Percentiles rank a stretch among this genome's conserved stretches.
phyloP scores from a whole-genome alignment of 2,329 filamentous ascomycete genomes.

The Arachnomyces sp. region DNA sequence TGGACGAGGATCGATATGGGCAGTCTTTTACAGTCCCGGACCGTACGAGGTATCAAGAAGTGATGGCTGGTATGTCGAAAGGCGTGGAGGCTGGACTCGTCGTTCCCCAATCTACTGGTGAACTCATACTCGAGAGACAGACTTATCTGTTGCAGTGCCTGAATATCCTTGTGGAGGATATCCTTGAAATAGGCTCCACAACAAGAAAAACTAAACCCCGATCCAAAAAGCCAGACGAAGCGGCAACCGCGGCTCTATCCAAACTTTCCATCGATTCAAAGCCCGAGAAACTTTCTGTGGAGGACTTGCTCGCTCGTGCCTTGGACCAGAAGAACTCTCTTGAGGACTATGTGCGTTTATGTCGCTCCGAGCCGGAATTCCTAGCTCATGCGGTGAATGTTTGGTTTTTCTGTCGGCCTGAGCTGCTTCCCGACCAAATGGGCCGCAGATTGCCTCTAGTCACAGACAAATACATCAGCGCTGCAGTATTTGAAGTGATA shows the following conservation, averaged over 20 bases:
- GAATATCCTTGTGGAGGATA: constrained; percentile 37
- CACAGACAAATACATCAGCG: constrained; percentile 39
- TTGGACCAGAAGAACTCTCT: constrained; percentile 27
- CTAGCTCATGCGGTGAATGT: constrained; percentile 12
- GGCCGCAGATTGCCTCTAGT: constrained; percentile 31
- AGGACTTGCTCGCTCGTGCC: constrained; percentile 24
- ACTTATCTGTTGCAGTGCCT: constrained; percentile 29
- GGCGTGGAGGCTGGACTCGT: constrained; percentile 14
- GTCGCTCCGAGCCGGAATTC: constrained; percentile 10
- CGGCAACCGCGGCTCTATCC: constrained; percentile 22
- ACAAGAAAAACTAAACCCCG: constrained; percentile 17
- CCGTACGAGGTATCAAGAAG: constrained; percentile 10
- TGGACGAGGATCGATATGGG: constrained; percentile 32
- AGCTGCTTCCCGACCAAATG: constrained; percentile 40
- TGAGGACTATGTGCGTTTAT: constrained; percentile 29
- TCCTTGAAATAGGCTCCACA: constrained; percentile 34
- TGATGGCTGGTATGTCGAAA: constrained; percentile 16
- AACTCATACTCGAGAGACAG: constrained; percentile 37
- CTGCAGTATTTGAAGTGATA: constrained; percentile 36
- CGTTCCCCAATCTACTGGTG: constrained; percentile 13
- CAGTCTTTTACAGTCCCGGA: constrained; percentile 21
- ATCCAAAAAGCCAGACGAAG: constrained; percentile 25
- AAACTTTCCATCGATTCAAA: constrained; percentile 24
- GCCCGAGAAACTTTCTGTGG: constrained; percentile 23
- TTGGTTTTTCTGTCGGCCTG: constrained; percentile 35